Evolutionary conservation across 2,329 filamentous ascomycete genomes (phyloP).

Genomic region (Claviceps sp.): DNA sequence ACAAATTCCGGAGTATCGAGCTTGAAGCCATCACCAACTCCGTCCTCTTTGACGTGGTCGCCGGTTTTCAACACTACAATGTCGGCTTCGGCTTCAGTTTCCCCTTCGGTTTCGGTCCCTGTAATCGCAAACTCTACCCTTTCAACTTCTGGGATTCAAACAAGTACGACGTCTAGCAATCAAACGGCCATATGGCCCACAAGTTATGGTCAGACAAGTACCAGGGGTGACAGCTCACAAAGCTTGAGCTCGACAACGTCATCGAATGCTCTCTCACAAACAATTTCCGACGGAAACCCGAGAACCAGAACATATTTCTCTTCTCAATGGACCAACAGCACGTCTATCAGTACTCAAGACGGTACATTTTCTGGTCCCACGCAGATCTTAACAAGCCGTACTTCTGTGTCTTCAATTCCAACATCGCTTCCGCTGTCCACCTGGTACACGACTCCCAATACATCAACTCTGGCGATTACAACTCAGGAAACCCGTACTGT

Average conservation of each 20-base stretch:
- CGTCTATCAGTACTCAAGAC: neutral
- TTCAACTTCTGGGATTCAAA: neutral
- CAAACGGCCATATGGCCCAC: neutral
- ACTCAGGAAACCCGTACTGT: neutral
- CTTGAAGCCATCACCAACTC: neutral
- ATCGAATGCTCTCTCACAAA: neutral
- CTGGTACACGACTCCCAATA: neutral
- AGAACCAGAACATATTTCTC: slow-evolving; percentile 4
- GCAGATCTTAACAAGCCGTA: neutral
- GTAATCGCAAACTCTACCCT: neutral
- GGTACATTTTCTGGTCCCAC: neutral
- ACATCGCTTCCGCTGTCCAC: slow-evolving; percentile 1
- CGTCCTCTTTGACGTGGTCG: neutral
- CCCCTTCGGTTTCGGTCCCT: neutral
- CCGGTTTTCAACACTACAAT: neutral
- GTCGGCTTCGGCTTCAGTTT: neutral
- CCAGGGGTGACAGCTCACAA: neutral
- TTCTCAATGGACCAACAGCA: slow-evolving; percentile 3
- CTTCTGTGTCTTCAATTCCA: neutral
- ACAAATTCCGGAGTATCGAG: neutral
- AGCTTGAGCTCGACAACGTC: neutral
- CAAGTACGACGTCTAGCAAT: neutral
- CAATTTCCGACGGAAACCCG: neutral
- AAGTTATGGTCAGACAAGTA: neutral
- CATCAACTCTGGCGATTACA: neutral